Evolutionary conservation across 805 yeast genomes (phyloP), one percentile per base, ranked within the genome.

Genomic region (Cephaloascus fragrans): DNA sequence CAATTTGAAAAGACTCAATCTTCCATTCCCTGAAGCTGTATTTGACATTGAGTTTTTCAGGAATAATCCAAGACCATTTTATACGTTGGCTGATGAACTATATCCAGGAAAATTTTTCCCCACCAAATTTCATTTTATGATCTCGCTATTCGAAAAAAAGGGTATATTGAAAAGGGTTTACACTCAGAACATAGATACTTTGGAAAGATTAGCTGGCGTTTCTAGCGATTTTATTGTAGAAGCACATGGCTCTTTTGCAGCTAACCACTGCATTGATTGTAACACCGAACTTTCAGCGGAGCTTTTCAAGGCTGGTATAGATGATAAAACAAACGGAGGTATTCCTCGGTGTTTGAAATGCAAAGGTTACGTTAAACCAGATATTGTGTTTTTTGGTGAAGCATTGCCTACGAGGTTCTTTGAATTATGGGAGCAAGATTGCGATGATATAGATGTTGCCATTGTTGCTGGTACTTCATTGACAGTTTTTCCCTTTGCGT

Each of bases 1-100:
- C 45, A 90, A 90, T 54, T 64, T 90, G 38, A 69, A 81, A 17
- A 69, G 76, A 45, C 66, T 89, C 31, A 70, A 84, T 28, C 63
- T 90, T 37, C 97, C 97, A 4, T 88, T 76, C 55, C 93, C 97
- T 1, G 98, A 90, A 54, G 97, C 97, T 0, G 96, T 90, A 1
- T 90, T 90, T 55, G 97, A 89, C 53, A 80, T 90, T 33, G 89
- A 80, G 16, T 90, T 75, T 55, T 86, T 87, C 58, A 62, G 70
- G 35, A 67, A 82, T 40, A 72, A 74, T 38, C 97, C 97, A 0
- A 69, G 75, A 43, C 93, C 97, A 0, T 90, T 90, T 53, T 88
- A 84, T 52, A 75, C 83, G 0, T 64, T 90, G 38, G 94, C 96
- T 0, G 75, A 75, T 14, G 97, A 88, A 49, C 62, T 90, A 37